phyloP scores from a whole-genome alignment of 305 asterid species.

The Fraxinus greggii region DNA sequence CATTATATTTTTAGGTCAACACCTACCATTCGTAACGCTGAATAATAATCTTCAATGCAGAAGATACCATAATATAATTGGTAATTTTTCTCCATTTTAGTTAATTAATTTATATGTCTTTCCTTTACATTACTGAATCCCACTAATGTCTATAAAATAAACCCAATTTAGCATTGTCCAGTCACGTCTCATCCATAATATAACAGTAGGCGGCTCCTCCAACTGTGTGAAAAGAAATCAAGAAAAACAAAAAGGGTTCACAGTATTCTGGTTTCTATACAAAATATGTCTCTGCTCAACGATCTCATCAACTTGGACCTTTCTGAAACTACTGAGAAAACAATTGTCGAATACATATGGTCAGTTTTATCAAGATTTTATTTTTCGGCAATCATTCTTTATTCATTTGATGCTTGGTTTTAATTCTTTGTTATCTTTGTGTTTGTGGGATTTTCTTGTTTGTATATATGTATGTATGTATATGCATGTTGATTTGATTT shows the following conservation, averaged over 20 bases:
- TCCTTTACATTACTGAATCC: slow-evolving; percentile 22
- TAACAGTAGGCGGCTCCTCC: neutral
- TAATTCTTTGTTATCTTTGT: neutral
- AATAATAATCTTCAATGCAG: neutral
- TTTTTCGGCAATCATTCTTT: neutral
- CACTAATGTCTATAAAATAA: slow-evolving; percentile 24
- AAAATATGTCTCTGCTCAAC: slow-evolving; percentile 47
- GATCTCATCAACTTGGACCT: slow-evolving; percentile 61
- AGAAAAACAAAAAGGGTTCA: neutral
- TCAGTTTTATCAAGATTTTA: slow-evolving; percentile 20
- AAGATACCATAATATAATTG: neutral
- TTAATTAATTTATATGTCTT: neutral
- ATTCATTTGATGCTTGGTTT: neutral
- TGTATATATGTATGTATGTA: neutral
- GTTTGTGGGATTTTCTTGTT: slow-evolving; percentile 11
- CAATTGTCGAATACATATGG: slow-evolving; percentile 74
- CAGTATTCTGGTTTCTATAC: neutral
- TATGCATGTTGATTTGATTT: neutral
- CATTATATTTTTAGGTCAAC: neutral
- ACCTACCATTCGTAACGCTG: neutral
- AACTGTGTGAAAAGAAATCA: neutral
- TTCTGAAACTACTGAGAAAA: slow-evolving; percentile 47
- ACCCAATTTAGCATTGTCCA: neutral
- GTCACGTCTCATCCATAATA: slow-evolving; percentile 6
- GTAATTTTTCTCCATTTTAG: neutral